Base-by-base conservation (phyloP, 2,329 filamentous ascomycete genomes). In the Xylaria sp. region DNA sequence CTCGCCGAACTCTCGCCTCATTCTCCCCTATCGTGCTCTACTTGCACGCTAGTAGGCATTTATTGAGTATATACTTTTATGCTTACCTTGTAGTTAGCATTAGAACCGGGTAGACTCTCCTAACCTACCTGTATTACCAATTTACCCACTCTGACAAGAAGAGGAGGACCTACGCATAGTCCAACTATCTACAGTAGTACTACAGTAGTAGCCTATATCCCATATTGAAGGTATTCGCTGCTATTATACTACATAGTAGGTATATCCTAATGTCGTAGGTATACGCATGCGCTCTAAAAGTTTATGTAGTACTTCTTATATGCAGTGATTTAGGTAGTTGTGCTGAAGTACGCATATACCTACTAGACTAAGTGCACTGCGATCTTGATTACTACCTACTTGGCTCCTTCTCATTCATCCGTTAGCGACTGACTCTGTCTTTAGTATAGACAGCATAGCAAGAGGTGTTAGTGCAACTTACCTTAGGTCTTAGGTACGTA, bases 1-100 rank as follows among this genome's bases (percentile, higher is more conserved):
- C 67, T 69, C 52, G 67, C 57, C 46, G 46, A 54, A 54, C 56
- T 66, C 31, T 66, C 58, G 62, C 62, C 66, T 66, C 66, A 31
- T 41, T 31, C 18, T 46, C 33, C 33, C 33, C 33, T 36, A 36
- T 36, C 33, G 33, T 28, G 28, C 28, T 36, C 8, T 36, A 36
- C 33, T 8, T 31, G 9, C 23, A 49, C 46, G 39, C 39, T 41
- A 20, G n/a, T 18, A 20, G n/a, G 23, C 20, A 49, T 20, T 49
- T 49, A 9, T 20, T 18, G 13, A n/a, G 15, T n/a, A 20, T 36
- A 10, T 8, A 36, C 33, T 28, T 28, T 28, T 5, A 28, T 28
- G 28, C 28, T 28, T 28, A 28, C 28, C 28, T 12, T 2, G 10
- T 23, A 43, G 33, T 28, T 4, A n/a, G 55, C 20, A 43, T 12